Evolutionary conservation across 106 monocot genomes (phyloP), one percentile per base, ranked within the genome.

Genomic region (Apostasia shenzhenica): DNA sequence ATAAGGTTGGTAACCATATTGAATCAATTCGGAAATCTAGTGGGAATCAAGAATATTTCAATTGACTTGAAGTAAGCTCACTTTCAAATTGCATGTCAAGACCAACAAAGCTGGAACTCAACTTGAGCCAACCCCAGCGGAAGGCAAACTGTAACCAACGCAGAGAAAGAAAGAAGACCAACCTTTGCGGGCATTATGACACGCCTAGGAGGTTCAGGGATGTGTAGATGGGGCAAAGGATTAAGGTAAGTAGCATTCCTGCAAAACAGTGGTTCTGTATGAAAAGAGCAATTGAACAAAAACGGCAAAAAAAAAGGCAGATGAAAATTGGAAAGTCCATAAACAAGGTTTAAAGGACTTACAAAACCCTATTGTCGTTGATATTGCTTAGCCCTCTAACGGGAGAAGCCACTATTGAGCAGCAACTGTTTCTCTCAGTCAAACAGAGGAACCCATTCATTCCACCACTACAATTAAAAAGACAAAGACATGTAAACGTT

Each of bases 401-500:
- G 44, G 83, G 85, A 48, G 85, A 74, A 70, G 12, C 49, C 40
- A 86, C 64, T 48, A 11, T 39, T 48, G 48, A 7, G 50, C 43
- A 77, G 75, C 68, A 84, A 12, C 45, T 26, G 60, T 97, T 97
- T 72, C 92, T 86, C 54, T 79, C 82, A 66, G 54, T 74, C 60
- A 86, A 77, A 76, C 78, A 82, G 59, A 97, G 78, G 67, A 82
- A 89, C 8, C 95, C 95, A 79, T 92, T 97, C 92, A 92, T 97
- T 78, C 95, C 95, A 68, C 68, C 84, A 72, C 95, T 97, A 67
- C 53, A 78, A 73, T 1, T 53, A 67, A 5, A 0, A 0, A n/a
- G 68, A 73, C 54, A 68, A 45, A 69, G 8, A 60, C 57, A 48
- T 14, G 54, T 8, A 42, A 63, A 63, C 4, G 5, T 50, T 4